These are phyloP conservation scores for Calonectria hongkongensis DNA, from an alignment of 2,329 filamentous ascomycete genomes.

Conservation along the genomic window DNA sequence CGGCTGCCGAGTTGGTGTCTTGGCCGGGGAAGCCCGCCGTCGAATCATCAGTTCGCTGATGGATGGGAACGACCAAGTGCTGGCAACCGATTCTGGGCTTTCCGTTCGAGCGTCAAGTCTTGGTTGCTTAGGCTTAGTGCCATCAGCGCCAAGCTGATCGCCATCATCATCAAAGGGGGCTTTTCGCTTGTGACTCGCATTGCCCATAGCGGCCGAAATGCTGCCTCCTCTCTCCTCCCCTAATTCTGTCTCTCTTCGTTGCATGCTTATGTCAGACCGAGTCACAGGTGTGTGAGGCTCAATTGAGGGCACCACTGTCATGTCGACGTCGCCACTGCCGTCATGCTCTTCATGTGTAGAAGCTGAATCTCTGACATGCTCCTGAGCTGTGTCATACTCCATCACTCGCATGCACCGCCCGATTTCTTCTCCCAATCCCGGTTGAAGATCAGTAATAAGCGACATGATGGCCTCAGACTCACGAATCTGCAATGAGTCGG, in stretches of 20 bases:
- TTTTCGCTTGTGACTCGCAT: neutral
- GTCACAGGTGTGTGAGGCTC: neutral
- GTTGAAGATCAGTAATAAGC: conserved; percentile 40
- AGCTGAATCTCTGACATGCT: neutral
- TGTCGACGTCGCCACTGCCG: neutral
- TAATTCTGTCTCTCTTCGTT: neutral
- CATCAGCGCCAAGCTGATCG: neutral
- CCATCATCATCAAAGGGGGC: neutral
- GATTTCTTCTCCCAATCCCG: conserved; percentile 13
- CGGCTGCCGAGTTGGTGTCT: neutral
- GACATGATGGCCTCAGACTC: conserved; percentile 46
- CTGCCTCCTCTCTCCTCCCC: neutral
- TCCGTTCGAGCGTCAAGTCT: neutral
- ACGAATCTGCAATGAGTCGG: neutral
- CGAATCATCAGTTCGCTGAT: conserved; percentile 1
- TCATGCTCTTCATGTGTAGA: neutral
- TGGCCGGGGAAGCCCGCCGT: neutral
- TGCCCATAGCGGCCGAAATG: neutral
- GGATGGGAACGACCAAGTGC: conserved; percentile 19
- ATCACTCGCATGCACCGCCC: neutral
- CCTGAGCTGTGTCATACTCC: neutral
- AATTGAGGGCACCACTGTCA: conserved; percentile 5
- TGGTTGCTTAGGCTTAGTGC: neutral
- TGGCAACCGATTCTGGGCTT: neutral
- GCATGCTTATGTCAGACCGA: conserved; percentile 1